Evolutionary conservation across 495 filamentous ascomycete genomes (phyloP).

Genomic region (Annulohypoxylon bovei): DNA sequence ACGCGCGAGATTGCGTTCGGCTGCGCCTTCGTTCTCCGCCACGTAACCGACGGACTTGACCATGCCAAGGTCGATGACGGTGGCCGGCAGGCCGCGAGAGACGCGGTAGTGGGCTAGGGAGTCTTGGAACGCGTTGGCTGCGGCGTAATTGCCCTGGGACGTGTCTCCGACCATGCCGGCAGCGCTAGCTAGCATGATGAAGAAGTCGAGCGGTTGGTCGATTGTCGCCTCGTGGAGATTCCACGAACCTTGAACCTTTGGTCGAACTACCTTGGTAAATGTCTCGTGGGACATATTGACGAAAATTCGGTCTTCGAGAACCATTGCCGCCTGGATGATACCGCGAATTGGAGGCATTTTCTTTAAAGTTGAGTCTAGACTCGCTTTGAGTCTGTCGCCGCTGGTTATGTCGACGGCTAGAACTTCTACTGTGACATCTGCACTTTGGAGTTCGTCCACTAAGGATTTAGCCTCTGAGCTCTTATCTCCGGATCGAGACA

Average conservation of each 20-base stretch:
- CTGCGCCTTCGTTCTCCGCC: constrained; percentile 23
- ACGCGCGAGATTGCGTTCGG: constrained; percentile 11
- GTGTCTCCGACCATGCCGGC: constrained; percentile 58
- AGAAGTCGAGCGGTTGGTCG: constrained; percentile 57
- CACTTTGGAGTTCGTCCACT: neutral
- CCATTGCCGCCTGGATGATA: constrained; percentile 56
- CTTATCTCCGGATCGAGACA: constrained; percentile 56
- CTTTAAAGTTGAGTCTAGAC: constrained; percentile 15
- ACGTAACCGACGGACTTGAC: constrained; percentile 47
- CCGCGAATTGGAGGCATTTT: constrained; percentile 59
- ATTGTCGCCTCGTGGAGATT: constrained; percentile 56
- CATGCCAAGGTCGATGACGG: constrained; percentile 58
- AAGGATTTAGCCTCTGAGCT: neutral
- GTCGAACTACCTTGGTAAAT: constrained; percentile 53
- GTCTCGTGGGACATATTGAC: constrained; percentile 52
- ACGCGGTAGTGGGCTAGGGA: constrained; percentile 50
- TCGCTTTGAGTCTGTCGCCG: neutral
- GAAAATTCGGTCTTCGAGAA: constrained; percentile 32
- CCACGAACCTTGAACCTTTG: constrained; percentile 62
- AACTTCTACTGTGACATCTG: constrained; percentile 28
- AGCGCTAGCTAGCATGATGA: constrained; percentile 63
- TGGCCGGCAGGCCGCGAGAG: constrained; percentile 46
- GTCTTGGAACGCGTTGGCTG: constrained; percentile 64
- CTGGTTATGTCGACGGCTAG: constrained; percentile 51
- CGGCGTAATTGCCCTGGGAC: constrained; percentile 66